These are phyloP conservation scores for Botrytis squamosa DNA, from an alignment of 2,329 filamentous ascomycete species.

Conservation along the genomic window DNA sequence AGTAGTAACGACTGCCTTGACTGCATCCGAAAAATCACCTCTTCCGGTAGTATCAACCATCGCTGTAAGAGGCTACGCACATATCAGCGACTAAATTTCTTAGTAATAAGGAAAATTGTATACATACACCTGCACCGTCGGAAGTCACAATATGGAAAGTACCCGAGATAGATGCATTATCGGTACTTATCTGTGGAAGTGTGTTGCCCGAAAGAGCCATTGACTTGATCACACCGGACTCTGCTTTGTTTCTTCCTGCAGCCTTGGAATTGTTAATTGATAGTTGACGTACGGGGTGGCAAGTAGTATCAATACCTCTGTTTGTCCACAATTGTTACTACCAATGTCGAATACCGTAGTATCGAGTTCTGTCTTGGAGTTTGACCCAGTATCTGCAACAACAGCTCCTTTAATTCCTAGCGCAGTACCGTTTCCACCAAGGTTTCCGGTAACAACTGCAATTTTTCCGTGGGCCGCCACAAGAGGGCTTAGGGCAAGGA, in stretches of 20 bases:
- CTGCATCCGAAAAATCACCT: conserved; percentile 42
- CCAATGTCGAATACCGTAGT: conserved; percentile 45
- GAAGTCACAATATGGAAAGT: conserved; percentile 45
- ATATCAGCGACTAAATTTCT: background rate
- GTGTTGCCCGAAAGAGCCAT: conserved; percentile 42
- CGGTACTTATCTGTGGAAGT: conserved; percentile 43
- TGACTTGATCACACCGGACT: conserved; percentile 36
- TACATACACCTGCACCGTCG: conserved; percentile 42
- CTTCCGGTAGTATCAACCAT: conserved; percentile 54
- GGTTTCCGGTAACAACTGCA: conserved; percentile 37
- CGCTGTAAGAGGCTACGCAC: conserved; percentile 22
- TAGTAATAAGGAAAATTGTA: background rate
- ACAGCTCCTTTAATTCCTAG: conserved; percentile 44
- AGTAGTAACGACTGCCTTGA: conserved; percentile 35
- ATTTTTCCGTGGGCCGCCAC: conserved; percentile 54
- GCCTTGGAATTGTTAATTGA: conserved; percentile 38
- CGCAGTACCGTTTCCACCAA: conserved; percentile 46
- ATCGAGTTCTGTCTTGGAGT: conserved; percentile 46
- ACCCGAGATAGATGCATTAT: conserved; percentile 41
- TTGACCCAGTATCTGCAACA: conserved; percentile 44
- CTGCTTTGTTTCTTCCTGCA: conserved; percentile 38
- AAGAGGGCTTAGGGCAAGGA: conserved; percentile 54
- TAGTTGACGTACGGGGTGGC: conserved; percentile 32
- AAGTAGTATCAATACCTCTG: conserved; percentile 2
- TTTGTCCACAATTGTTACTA: conserved; percentile 28